A percentile compares a stretch with the other conserved stretches of the same genome.
phyloP scores from a whole-genome alignment of 2,329 filamentous ascomycete genomes.

The Xylaria sp. region DNA sequence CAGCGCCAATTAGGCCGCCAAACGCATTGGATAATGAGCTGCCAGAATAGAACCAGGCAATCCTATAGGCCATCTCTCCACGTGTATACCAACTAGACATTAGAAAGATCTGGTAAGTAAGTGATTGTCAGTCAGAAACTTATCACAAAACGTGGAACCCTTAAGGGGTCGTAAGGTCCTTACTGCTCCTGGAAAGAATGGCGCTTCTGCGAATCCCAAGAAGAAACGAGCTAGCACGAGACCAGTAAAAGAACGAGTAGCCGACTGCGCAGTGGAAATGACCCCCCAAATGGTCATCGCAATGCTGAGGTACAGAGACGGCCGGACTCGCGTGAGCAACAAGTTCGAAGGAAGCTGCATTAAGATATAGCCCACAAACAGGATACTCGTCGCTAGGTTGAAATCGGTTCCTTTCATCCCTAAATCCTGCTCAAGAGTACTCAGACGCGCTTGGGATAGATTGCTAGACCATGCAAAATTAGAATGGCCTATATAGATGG shows the following conservation, averaged over 20 bases:
- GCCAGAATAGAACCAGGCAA: conserved; percentile 60
- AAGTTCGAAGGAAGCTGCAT: conserved; percentile 73
- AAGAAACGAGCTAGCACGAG: conserved; percentile 61
- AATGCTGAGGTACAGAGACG: conserved; percentile 63
- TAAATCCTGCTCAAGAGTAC: conserved; percentile 64
- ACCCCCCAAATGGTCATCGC: conserved; percentile 55
- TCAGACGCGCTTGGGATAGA: conserved; percentile 65
- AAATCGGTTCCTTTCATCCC: conserved; percentile 67
- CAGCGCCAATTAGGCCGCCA: conserved; percentile 62
- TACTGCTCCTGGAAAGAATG: conserved; percentile 61
- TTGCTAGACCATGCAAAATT: conserved; percentile 51
- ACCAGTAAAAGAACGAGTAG: conserved; percentile 55
- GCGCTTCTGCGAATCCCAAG: conserved; percentile 61
- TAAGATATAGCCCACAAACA: conserved; percentile 69
- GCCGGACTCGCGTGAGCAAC: conserved; percentile 63
- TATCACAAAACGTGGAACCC: background rate
- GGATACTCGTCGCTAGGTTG: conserved; percentile 64
- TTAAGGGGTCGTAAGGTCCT: background rate
- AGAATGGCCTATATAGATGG: conserved; percentile 2
- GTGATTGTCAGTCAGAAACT: conserved; percentile 15
- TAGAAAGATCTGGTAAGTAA: conserved; percentile 51
- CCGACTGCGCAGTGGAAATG: conserved; percentile 59
- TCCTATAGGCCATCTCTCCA: conserved; percentile 57
- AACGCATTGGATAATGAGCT: conserved; percentile 63
- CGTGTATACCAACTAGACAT: conserved; percentile 61